Base-by-base conservation (phyloP, 495 filamentous ascomycete genomes). In the Achaetomiella virescens region DNA sequence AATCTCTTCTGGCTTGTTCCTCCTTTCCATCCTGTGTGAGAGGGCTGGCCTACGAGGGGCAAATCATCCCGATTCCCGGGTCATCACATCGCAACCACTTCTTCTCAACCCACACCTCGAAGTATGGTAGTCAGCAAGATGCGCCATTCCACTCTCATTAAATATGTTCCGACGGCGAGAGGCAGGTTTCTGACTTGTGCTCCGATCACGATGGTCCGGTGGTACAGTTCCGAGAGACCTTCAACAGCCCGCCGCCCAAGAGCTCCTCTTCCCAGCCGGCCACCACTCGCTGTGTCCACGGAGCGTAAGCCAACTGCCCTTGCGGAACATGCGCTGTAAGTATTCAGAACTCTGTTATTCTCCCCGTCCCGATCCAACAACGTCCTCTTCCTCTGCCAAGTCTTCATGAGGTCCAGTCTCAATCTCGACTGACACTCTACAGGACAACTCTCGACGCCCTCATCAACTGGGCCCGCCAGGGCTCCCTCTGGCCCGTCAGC, bases 401-500 rank as follows among this genome's bases (percentile, higher is more conserved):
- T 38, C 6, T 51, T 36, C 52, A 6, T 12, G 11, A 24, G 1
- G 22, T 17, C 1, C 7, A 10, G 9, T 11, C n/a, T n/a, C n/a
- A n/a, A n/a, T n/a, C n/a, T n/a, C n/a, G n/a, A 15, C 31, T 35
- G 6, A 8, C 1, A 33, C 52, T 51, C 38, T 61, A 52, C 51
- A 54, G 56, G 1, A 44, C 50, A 21, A 53, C 91, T 8, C 81
- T 97, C 60, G 91, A 97, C 71, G 84, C 87, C 70, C 81, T 96
- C 66, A 76, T 90, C 67, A 96, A 96, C 75, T 97, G 91, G 91
- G 89, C 86, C 33, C 89, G 91, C 35, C 91, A 97, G 72, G 84
- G 85, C 56, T 97, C 91, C n/a, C 76, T 97, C 50, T 96, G 91
- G 91, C 91, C 91, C 62, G 91, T 96, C 89, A 96, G 91, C 20